Evolutionary conservation across 1,284 basidiomycete species (phyloP).

Genomic region (Ganoderma leucocontextum): DNA sequence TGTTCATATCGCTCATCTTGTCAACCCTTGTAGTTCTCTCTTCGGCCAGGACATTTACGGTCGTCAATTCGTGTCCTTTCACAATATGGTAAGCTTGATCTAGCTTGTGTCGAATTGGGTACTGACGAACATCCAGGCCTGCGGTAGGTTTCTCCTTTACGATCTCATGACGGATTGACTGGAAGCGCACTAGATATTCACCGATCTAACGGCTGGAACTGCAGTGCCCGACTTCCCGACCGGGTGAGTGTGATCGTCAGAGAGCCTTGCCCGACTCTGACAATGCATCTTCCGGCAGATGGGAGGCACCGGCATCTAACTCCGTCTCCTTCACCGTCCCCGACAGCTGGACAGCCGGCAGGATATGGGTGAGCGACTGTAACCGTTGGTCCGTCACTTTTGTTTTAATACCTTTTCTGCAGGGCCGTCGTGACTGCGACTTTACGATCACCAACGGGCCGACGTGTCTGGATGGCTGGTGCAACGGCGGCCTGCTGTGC

Average conservation of each 20-base stretch:
- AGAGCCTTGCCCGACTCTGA: not conserved
- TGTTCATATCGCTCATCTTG: not conserved
- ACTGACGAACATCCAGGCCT: conserved; percentile 33
- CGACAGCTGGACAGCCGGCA: conserved; percentile 48
- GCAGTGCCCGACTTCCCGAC: conserved; percentile 39
- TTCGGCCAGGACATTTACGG: conserved; percentile 39
- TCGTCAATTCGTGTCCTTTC: conserved; percentile 44
- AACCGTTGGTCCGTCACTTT: no score
- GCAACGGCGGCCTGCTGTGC: conserved; percentile 57
- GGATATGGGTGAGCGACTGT: conserved; percentile 45
- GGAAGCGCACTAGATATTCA: conserved; percentile 34
- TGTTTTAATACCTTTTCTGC: not conserved
- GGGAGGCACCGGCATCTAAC: conserved; percentile 43
- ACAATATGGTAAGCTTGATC: conserved; percentile 43
- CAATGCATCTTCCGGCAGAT: conserved; percentile 28
- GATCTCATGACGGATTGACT: not conserved
- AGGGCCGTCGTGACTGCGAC: conserved; percentile 50
- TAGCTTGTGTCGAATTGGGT: not conserved
- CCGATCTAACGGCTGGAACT: conserved; percentile 36
- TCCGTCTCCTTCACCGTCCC: conserved; percentile 45
- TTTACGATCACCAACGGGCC: conserved; percentile 50
- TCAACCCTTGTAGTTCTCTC: not conserved
- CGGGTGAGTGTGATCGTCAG: conserved; percentile 29
- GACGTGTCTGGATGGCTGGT: conserved; percentile 52
- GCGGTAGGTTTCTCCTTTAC: conserved; percentile 32